Base-by-base conservation (phyloP, 805 yeast genomes). In the Metschnikowia anglica region DNA sequence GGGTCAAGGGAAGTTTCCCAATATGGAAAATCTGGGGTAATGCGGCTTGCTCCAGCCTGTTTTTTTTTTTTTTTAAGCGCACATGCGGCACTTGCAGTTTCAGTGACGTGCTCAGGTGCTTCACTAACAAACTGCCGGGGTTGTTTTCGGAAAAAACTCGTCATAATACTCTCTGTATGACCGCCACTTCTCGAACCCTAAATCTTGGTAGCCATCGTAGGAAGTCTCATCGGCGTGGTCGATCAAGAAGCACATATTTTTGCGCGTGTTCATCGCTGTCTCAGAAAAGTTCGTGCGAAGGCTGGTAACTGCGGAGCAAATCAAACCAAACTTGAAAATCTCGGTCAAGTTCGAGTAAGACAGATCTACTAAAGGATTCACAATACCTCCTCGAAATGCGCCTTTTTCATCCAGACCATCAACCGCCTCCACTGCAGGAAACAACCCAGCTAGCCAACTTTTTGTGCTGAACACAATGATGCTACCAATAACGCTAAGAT, bases 361-460 rank as follows among this genome's bases (percentile, higher is more conserved):
- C 15, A 78, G 77, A 48, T 78, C 82, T 19, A 77, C 73, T 23
- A 79, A 67, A 2, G 80, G 68, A 4, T 79, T 80, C 11, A 77
- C 62, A 9, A 80, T 61, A 1, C 79, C 80, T 6, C 81, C 81
- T n/a, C 74, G 61, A 27, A 62, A 52, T 15, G 39, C 41, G 13
- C 33, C 33, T 27, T 41, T 34, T 25, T 31, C 47, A 15, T 25
- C 35, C 15, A 48, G 57, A 7, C 43, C 55, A 19, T 67, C 63
- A 48, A 70, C 72, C 13, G 45, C 37, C 25, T 74, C 75, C 38
- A 80, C 62, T 51, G 77, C 76, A 11, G 84, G 84, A 55, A 62
- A 77, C 56, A 63, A 75, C 37, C 66, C 66, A 4, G 80, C 62
- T 7, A 80, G 48, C 39, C 60, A 63, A 6, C 77, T 70, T 33